Evolutionary conservation across 2,329 filamentous ascomycete genomes (phyloP).

Genomic region (Fusarium abutilonis): DNA sequence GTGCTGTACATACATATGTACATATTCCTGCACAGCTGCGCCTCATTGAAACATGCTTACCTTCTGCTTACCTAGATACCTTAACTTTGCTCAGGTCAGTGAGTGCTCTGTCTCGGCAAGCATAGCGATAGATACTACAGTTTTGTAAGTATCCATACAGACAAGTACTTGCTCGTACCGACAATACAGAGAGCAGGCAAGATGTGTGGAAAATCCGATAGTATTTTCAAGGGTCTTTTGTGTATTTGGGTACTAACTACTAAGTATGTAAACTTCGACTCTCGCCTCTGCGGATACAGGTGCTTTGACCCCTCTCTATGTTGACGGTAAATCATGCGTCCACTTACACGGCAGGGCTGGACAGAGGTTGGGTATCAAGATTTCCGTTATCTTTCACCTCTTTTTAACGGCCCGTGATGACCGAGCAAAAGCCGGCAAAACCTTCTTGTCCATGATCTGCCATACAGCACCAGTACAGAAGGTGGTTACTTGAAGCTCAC

Average conservation of each 20-base stretch:
- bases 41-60: constrained; percentile 6
- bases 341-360: constrained; percentile 26
- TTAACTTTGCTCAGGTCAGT: too few relatives aligned
- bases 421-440: constrained; percentile 23
- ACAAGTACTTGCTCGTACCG: constrained; percentile 6
- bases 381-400: constrained; percentile 39
- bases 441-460: constrained; percentile 38
- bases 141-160: too few relatives aligned
- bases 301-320: constrained; percentile 19
- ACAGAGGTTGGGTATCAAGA: constrained; percentile 35
- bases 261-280: not conserved
- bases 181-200: constrained; percentile 6
- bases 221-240: constrained; percentile 10
- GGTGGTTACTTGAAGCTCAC: constrained; percentile 10
- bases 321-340: constrained; percentile 11
- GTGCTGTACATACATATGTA: constrained; percentile 12
- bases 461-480: not conserved
- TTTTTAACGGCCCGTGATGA: constrained; percentile 36
- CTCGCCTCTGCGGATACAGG: not conserved
- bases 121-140: not conserved
- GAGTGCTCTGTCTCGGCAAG: too few relatives aligned
- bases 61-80: too few relatives aligned
- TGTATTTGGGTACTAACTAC: not conserved
- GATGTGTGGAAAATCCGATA: constrained; percentile 1
- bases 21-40: not conserved